phyloP scores from a whole-genome alignment of 148 eudicot species.

The Limonium bicolor region DNA sequence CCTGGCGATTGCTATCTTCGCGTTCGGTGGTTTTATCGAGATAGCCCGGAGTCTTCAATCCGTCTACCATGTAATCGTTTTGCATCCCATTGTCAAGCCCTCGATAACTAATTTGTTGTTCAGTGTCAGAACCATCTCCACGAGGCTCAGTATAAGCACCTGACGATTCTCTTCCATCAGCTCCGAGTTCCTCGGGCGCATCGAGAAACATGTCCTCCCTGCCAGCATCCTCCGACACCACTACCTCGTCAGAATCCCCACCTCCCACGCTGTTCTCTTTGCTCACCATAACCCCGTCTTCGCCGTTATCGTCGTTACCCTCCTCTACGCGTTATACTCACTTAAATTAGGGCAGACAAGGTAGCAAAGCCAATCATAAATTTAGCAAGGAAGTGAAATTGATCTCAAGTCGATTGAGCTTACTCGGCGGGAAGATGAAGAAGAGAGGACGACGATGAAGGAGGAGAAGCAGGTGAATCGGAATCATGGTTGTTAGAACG shows the following conservation, averaged over 20 bases:
- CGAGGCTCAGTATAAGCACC: constrained; percentile 28
- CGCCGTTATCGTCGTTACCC: constrained; percentile 24
- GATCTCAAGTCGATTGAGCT: not conserved
- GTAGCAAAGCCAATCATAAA: not conserved
- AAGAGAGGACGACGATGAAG: not conserved
- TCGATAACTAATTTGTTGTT: constrained; percentile 16
- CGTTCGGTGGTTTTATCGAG: constrained; percentile 41
- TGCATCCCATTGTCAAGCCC: constrained; percentile 47
- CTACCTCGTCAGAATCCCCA: constrained; percentile 42
- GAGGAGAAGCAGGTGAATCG: not conserved
- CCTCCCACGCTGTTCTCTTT: constrained; percentile 32
- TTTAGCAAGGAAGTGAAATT: too few species aligned
- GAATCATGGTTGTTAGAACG: constrained; percentile 2
- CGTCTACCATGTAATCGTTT: constrained; percentile 38
- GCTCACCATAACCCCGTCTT: constrained; percentile 37
- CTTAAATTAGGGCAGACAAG: not conserved
- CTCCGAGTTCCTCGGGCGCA: constrained; percentile 73
- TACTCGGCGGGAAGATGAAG: not conserved
- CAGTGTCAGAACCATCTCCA: constrained; percentile 20
- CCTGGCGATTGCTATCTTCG: constrained; percentile 40
- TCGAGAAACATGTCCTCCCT: constrained; percentile 91
- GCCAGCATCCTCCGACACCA: constrained; percentile 59
- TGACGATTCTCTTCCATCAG: constrained; percentile 33
- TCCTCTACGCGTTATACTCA: constrained; percentile 20
- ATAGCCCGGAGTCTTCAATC: constrained; percentile 39